phyloP scores from a whole-genome alignment of 768 basidiomycete species.

The Lactifluus rugatus region DNA sequence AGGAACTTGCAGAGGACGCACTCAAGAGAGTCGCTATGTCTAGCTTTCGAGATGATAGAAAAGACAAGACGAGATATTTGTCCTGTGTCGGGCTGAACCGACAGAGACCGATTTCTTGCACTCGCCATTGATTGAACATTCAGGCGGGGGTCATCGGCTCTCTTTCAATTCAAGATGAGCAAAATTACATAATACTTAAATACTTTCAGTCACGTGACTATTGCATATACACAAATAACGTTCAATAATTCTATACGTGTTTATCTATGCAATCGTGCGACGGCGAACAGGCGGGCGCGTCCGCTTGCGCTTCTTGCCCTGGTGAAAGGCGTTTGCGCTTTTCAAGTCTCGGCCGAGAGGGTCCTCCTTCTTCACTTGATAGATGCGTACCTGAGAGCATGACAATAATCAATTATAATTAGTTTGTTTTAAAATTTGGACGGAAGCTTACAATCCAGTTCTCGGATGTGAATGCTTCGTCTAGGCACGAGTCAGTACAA shows the following conservation, averaged over 20 bases:
- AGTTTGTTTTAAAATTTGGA: not conserved
- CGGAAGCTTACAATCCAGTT: slow-evolving; percentile 85
- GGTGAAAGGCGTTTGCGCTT: slow-evolving; percentile 72
- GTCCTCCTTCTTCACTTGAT: slow-evolving; percentile 91
- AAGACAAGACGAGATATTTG: not conserved
- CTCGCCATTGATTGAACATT: not conserved
- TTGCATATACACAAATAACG: not conserved
- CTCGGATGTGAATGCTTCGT: slow-evolving; percentile 98
- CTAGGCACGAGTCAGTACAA: slow-evolving; percentile 29
- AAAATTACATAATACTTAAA: no score
- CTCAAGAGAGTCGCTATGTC: not conserved
- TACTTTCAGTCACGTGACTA: not conserved
- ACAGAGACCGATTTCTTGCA: not conserved
- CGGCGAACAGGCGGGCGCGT: slow-evolving; percentile 58
- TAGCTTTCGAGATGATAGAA: slow-evolving; percentile 6
- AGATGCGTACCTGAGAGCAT: slow-evolving; percentile 70
- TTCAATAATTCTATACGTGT: not conserved
- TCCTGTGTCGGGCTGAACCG: not conserved
- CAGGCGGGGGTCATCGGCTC: no score
- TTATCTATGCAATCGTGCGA: slow-evolving; percentile 32
- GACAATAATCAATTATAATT: not conserved
- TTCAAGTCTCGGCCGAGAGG: slow-evolving; percentile 82
- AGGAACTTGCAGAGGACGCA: not conserved
- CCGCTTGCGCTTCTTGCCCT: slow-evolving; percentile 86
- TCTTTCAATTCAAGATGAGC: no score